Evolutionary conservation across 768 basidiomycete species (phyloP).

Genomic region (Gymnopilus junonius): DNA sequence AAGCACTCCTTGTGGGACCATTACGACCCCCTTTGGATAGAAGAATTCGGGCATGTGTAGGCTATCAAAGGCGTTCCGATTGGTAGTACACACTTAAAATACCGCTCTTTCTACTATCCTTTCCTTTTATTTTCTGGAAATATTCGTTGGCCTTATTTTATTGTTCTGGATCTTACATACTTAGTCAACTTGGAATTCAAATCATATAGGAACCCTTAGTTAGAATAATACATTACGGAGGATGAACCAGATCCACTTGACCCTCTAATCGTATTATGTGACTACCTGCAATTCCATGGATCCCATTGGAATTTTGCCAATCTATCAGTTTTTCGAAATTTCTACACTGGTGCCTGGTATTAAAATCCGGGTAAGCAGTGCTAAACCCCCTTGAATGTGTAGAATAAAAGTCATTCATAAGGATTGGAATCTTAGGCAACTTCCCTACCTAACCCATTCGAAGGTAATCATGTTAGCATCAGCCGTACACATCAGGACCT

Average conservation of each 20-base stretch:
- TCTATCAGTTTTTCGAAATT: neutral
- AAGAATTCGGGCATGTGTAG: too few species aligned
- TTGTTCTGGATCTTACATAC: too few species aligned
- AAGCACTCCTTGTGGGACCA: too few species aligned
- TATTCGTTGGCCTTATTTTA: too few species aligned
- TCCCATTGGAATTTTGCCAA: neutral
- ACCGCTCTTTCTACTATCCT: too few species aligned
- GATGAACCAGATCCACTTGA: neutral
- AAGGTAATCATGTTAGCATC: slow-evolving; percentile 8
- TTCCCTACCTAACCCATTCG: slow-evolving; percentile 9
- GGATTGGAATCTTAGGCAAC: neutral
- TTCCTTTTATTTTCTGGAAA: too few species aligned
- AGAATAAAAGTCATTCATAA: neutral
- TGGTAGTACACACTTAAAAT: too few species aligned
- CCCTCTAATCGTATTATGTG: neutral
- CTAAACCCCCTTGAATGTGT: neutral
- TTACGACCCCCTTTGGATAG: too few species aligned
- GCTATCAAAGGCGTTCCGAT: too few species aligned
- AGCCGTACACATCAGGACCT: slow-evolving; percentile 6
- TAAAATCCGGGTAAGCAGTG: slow-evolving; percentile 4
- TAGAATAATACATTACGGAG: neutral
- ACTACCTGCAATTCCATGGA: neutral
- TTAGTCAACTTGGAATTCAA: too few species aligned
- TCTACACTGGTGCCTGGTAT: slow-evolving; percentile 6
- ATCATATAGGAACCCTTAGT: too few species aligned